Evolutionary conservation across 768 basidiomycete species (phyloP), one percentile per base, ranked within the genome.

Genomic region (Hemileccinum impolitum): DNA sequence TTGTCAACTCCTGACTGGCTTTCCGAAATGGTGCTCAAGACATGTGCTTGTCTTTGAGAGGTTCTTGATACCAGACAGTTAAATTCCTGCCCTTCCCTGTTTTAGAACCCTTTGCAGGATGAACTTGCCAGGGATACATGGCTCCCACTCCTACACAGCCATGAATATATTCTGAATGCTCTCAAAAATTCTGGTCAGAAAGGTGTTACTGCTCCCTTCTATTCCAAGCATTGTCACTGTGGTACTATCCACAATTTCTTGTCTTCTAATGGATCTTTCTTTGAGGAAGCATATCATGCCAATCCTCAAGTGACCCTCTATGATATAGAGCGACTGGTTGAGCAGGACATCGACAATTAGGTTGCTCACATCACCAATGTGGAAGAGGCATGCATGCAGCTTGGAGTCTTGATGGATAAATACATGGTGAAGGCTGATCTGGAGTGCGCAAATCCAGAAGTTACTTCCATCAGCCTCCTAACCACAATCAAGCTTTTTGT

Each of bases 381-480:
- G 4, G 34, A 52, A 11, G 37, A 54, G 21, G 51, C 48, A 14
- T 56, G 54, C 5, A 12, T 38, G 17, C 48, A 43, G 23, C 45
- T 56, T 7, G 50, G 47, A 42, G 31, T 52, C 2, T 68, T 59
- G 38, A 60, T 65, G 32, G 39, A 34, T 8, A 18, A 47, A 8
- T 69, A 73, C 37, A n/a, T n/a, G n/a, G n/a, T n/a, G n/a, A n/a
- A n/a, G n/a, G n/a, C n/a, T n/a, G n/a, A n/a, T n/a, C n/a, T n/a
- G n/a, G n/a, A n/a, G n/a, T n/a, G n/a, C n/a, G n/a, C n/a, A n/a
- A n/a, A n/a, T n/a, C n/a, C n/a, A 51, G 73, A 75, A 45, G 50
- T 61, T 40, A 42, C 59, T 9, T 75, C 75, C 0, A 47, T 70
- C 3, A 72, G 77, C 66, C 54, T 77, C 41, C 59, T 79, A 35